Conservation (phyloP, 768 basidiomycete genomes). For the Russula olivacea region DNA sequence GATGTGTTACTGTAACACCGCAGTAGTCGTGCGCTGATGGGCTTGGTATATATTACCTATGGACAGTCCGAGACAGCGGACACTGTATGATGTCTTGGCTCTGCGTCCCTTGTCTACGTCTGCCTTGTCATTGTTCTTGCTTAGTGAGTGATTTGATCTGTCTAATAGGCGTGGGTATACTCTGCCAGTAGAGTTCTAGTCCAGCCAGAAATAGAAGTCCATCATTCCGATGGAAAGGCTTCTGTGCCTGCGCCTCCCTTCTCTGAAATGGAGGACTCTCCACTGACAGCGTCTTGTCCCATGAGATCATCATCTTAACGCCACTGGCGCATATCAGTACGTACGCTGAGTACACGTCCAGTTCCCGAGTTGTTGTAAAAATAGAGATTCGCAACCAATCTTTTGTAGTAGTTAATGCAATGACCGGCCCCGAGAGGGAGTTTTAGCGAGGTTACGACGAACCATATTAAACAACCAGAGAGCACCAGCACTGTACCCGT, state of each 20-base stretch:
- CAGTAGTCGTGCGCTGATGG: not conserved
- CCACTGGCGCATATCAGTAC: not conserved
- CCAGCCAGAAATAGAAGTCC: not conserved
- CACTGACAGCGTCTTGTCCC: not conserved
- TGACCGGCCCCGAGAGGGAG: not conserved
- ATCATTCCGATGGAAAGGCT: not conserved
- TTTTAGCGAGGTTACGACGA: not conserved
- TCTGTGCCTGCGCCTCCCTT: not conserved
- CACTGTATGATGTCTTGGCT: not conserved
- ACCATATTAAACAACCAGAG: too few species aligned
- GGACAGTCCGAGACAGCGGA: not conserved
- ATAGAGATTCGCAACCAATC: not conserved
- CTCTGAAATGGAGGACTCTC: not conserved
- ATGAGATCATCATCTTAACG: not conserved
- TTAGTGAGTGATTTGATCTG: not conserved
- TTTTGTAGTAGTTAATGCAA: not conserved
- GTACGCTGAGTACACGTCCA: not conserved
- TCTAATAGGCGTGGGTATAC: not conserved
- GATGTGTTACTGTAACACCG: not conserved
- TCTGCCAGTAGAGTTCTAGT: not conserved
- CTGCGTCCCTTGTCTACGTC: not conserved
- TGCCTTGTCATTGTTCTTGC: not conserved
- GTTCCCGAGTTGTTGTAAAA: not conserved
- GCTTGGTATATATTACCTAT: not conserved
- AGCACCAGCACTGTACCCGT: not conserved